Conservation (phyloP, 768 basidiomycete species). For the Trametes cingulata region DNA sequence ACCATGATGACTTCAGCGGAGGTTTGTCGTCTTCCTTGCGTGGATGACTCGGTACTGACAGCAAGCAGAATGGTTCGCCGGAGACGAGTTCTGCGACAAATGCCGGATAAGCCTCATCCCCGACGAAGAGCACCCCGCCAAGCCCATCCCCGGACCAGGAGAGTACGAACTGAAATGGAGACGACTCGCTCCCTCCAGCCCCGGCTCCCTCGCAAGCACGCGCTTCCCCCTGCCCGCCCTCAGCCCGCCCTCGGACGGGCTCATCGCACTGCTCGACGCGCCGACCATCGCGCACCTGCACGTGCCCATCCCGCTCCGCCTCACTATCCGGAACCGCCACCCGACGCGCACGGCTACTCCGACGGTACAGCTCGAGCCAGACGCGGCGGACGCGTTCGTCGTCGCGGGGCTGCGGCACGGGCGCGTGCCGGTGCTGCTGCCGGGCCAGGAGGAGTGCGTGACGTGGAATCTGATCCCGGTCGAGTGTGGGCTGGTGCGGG, state of each 20-base stretch:
- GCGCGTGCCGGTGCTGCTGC: conserved; percentile 69
- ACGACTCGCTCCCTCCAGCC: conserved; percentile 44
- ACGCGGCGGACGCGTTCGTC: conserved; percentile 71
- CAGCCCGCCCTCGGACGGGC: conserved; percentile 55
- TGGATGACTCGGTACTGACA: neutral
- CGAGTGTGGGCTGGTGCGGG: conserved; percentile 65
- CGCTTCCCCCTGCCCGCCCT: conserved; percentile 62
- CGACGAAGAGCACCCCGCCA: conserved; percentile 40
- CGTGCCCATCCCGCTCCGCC: conserved; percentile 51
- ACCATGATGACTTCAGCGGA: conserved; percentile 46
- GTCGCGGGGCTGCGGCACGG: conserved; percentile 73
- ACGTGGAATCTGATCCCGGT: conserved; percentile 72
- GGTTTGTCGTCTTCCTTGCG: conserved; percentile 33
- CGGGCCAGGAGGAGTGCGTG: conserved; percentile 66
- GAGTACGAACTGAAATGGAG: conserved; percentile 54
- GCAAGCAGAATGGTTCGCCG: conserved; percentile 56
- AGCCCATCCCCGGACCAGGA: conserved; percentile 51
- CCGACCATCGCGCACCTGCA: conserved; percentile 70
- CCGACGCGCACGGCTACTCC: conserved; percentile 67
- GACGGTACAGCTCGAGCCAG: conserved; percentile 70
- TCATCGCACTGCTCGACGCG: conserved; percentile 66
- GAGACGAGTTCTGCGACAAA: conserved; percentile 62
- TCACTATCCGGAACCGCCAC: conserved; percentile 67
- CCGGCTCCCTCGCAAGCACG: conserved; percentile 49
- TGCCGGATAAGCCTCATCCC: conserved; percentile 52